Percentiles rank a stretch among this genome's conserved stretches.
Conservation (phyloP, 768 basidiomycete species). For the Auriculariales sp. region DNA sequence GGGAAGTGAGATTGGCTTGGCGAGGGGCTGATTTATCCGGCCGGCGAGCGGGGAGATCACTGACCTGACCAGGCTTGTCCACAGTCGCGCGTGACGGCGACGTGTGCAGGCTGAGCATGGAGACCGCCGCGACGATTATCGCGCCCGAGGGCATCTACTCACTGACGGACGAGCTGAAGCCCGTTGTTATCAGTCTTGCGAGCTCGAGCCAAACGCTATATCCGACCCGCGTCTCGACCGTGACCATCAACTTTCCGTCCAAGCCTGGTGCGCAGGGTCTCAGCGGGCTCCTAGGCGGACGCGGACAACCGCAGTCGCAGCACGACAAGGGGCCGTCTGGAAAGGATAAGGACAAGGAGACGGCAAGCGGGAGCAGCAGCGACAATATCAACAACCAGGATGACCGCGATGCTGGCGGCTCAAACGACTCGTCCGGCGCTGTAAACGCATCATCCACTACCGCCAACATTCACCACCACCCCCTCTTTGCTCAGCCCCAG, state of each 20-base stretch:
- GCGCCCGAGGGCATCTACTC: conserved; percentile 86
- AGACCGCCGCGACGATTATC: conserved; percentile 73
- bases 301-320: conserved; percentile 35
- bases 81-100: too few species aligned
- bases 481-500: conserved; percentile 45
- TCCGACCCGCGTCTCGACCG: conserved; percentile 47
- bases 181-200: conserved; percentile 28
- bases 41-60: background rate
- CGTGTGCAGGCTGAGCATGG: too few species aligned
- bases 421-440: conserved; percentile 18
- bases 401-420: conserved; percentile 9
- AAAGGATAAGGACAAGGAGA: conserved; percentile 22
- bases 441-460: conserved; percentile 20
- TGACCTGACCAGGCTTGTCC: background rate
- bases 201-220: conserved; percentile 20
- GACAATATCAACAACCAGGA: conserved; percentile 53
- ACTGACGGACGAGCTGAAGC: conserved; percentile 75
- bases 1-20: too few species aligned
- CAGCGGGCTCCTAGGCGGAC: conserved; percentile 47
- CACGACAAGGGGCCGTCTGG: conserved; percentile 34
- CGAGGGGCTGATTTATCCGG: too few species aligned
- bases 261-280: conserved; percentile 35
- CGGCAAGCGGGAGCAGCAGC: conserved; percentile 64
- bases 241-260: background rate
- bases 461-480: conserved; percentile 25